These are phyloP conservation scores for Eucalyptus brandiana DNA, from an alignment of 345 rosid genomes.

Conservation along the genomic window DNA sequence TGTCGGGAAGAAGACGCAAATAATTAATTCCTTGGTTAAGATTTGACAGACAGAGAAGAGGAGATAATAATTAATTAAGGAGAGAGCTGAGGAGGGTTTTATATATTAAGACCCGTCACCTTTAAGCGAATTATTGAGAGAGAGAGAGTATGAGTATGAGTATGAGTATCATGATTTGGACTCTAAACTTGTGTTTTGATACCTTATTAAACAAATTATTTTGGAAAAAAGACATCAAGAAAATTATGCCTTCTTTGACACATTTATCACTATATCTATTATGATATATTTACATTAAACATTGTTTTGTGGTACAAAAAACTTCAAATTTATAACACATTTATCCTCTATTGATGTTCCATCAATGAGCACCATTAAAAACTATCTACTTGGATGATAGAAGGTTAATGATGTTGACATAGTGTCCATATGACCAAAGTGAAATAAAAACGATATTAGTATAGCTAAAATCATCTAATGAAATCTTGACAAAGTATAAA, in stretches of 20 bases:
- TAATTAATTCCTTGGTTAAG: background rate
- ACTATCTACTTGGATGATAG: background rate
- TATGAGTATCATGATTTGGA: background rate
- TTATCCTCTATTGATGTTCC: fast-evolving
- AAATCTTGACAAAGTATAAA: too few relatives aligned
- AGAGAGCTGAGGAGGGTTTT: background rate
- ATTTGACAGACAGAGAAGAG: background rate
- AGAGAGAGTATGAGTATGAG: too few relatives aligned
- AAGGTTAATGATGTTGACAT: too few relatives aligned
- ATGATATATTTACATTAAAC: too few relatives aligned
- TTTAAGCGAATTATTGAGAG: background rate
- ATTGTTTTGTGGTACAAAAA: background rate
- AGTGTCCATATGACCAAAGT: background rate
- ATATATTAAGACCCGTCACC: background rate
- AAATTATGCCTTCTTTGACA: too few relatives aligned
- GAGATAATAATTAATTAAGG: background rate
- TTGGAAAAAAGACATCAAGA: background rate
- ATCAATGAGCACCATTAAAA: background rate
- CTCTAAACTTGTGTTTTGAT: background rate
- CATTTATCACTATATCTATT: too few relatives aligned
- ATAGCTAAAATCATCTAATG: background rate
- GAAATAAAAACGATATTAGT: background rate
- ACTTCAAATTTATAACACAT: background rate
- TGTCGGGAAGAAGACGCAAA: background rate
- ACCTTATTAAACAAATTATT: background rate